Evolutionary conservation across 768 basidiomycete species (phyloP).

Genomic region (Amanita rimosa): DNA sequence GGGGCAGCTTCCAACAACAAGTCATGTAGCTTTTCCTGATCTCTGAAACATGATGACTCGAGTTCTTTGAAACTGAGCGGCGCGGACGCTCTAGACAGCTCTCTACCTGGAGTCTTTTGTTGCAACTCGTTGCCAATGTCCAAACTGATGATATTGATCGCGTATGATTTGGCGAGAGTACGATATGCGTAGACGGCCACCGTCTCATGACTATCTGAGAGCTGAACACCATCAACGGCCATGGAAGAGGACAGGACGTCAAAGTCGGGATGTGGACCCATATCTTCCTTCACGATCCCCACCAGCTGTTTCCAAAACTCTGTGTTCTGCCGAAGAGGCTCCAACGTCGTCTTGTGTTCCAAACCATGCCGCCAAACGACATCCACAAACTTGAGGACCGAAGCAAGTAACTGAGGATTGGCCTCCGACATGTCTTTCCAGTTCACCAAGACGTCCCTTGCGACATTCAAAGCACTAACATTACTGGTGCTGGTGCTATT

Average conservation of each 20-base stretch:
- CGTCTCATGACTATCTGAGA: constrained; percentile 47
- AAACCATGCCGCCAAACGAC: constrained; percentile 72
- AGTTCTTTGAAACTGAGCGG: constrained; percentile 52
- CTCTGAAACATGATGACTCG: constrained; percentile 37
- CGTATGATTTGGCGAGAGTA: constrained; percentile 60
- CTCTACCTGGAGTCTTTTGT: constrained; percentile 17
- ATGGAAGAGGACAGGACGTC: constrained; percentile 33
- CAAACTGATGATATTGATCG: constrained; percentile 60
- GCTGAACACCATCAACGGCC: constrained; percentile 34
- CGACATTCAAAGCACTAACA: constrained; percentile 57
- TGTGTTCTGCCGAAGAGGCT: constrained; percentile 40
- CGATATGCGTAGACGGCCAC: constrained; percentile 59
- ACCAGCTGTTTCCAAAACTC: constrained; percentile 66
- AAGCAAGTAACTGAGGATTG: constrained; percentile 66
- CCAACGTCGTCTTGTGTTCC: constrained; percentile 55
- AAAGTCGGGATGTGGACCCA: constrained; percentile 68
- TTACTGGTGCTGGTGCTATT: constrained; percentile 19
- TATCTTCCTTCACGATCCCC: constrained; percentile 50
- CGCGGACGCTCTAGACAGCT: constrained; percentile 25
- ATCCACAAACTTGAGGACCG: constrained; percentile 65
- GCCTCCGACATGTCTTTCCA: constrained; percentile 73
- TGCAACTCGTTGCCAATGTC: constrained; percentile 59
- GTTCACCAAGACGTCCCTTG: constrained; percentile 48
- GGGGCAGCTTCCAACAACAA: constrained; percentile 59
- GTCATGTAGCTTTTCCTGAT: constrained; percentile 54